Percentiles rank a stretch among this genome's conserved stretches.
These are phyloP conservation scores for Saccharum hybrid DNA, from an alignment of 202 grass and related monocot genomes.

Conservation along the genomic window DNA sequence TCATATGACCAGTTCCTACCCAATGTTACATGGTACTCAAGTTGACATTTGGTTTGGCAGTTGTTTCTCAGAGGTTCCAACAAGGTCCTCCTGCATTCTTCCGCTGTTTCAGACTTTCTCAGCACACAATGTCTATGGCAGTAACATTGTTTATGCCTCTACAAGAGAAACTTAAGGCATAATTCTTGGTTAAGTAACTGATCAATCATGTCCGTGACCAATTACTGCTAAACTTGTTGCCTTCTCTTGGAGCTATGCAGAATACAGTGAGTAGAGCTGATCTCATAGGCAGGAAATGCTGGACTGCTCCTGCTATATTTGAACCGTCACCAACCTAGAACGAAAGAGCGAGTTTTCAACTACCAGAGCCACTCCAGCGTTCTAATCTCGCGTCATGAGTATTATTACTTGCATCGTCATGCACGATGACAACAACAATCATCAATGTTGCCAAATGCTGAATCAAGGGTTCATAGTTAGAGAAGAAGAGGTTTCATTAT, in stretches of 20 bases:
- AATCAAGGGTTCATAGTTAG: neutral
- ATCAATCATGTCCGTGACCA: neutral
- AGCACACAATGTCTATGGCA: neutral
- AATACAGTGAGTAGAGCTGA: neutral
- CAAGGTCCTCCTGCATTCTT: neutral
- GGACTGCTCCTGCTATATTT: neutral
- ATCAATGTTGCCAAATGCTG: neutral
- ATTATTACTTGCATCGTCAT: neutral
- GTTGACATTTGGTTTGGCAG: neutral
- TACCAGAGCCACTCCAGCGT: neutral
- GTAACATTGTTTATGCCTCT: neutral
- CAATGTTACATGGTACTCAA: neutral
- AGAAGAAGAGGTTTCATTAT: neutral
- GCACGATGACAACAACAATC: neutral
- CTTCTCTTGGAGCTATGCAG: neutral
- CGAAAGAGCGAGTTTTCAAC: neutral
- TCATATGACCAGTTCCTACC: slow-evolving; percentile 15
- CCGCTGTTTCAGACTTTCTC: neutral
- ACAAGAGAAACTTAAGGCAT: neutral
- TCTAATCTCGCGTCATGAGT: neutral
- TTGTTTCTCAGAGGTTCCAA: neutral
- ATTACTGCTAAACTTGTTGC: neutral
- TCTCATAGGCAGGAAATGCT: neutral
- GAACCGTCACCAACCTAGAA: neutral
- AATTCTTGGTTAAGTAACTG: slow-evolving; percentile 2